Percentiles rank a stretch among this genome's conserved stretches.
phyloP scores from a whole-genome alignment of 2,329 filamentous ascomycete genomes.

The Nannizzia gypsea region DNA sequence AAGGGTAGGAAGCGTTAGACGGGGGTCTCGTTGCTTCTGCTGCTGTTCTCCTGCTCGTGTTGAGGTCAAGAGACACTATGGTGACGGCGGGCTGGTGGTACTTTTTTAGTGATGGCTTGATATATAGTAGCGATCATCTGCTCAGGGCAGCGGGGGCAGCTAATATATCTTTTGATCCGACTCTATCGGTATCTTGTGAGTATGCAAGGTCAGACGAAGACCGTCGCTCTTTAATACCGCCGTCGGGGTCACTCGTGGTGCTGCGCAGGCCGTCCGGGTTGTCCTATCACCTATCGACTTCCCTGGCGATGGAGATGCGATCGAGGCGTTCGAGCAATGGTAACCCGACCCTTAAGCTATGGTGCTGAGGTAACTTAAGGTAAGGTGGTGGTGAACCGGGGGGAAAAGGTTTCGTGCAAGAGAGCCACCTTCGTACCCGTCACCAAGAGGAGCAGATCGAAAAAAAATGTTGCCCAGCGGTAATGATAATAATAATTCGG shows the following conservation, averaged over 20 bases:
- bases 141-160: neutral
- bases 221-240: neutral
- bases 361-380: neutral
- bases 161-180: conserved; percentile 4
- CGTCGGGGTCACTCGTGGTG: conserved; percentile 2
- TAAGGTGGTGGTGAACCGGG: neutral
- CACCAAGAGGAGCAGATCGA: neutral
- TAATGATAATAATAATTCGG: neutral
- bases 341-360: neutral
- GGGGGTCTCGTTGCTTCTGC: conserved; percentile 2
- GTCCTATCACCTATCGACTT: neutral
- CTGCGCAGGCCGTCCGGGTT: neutral
- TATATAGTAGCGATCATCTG: conserved; percentile 1
- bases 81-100: neutral
- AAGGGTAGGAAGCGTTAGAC: neutral
- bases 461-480: conserved; percentile 4
- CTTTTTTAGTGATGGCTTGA: neutral
- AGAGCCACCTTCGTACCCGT: conserved; percentile 3
- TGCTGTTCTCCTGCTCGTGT: neutral
- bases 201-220: neutral
- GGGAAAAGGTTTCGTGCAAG: conserved; percentile 3
- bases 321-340: conserved; percentile 3
- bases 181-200: conserved; percentile 2
- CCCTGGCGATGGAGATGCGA: neutral
- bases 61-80: conserved; percentile 2